phyloP scores from a whole-genome alignment of 2,329 filamentous ascomycete species.

The Cordyceps cateniannulata region DNA sequence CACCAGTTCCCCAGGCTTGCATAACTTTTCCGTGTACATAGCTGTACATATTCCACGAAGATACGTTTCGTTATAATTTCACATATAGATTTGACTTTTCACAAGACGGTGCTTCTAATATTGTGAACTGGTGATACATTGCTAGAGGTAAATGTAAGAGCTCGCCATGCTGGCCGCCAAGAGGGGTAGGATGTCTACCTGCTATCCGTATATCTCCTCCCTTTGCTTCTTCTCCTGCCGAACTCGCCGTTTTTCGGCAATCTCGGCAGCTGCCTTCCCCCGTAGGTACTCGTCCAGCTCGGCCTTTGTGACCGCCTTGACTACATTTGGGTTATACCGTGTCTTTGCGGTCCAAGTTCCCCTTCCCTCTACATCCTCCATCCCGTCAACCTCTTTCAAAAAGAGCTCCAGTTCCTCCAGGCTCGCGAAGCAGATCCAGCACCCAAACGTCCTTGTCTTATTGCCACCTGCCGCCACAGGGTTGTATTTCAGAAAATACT shows the following conservation, averaged over 20 bases:
- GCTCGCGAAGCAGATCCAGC: constrained; percentile 9
- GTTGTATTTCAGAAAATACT: constrained; percentile 3
- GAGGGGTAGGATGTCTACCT: too few species aligned
- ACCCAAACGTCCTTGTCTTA: background rate
- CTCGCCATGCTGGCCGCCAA: background rate
- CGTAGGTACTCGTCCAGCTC: constrained; percentile 7
- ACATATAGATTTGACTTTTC: background rate
- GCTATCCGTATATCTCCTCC: background rate
- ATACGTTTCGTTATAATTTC: background rate
- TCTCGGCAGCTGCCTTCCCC: background rate
- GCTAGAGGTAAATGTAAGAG: background rate
- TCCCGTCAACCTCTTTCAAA: background rate
- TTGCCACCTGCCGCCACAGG: constrained; percentile 4
- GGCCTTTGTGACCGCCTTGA: background rate
- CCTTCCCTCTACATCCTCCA: background rate
- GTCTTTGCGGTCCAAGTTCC: constrained; percentile 4
- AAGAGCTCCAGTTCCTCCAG: constrained; percentile 1
- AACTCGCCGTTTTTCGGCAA: constrained; percentile 2
- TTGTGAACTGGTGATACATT: background rate
- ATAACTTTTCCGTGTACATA: background rate
- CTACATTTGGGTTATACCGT: background rate
- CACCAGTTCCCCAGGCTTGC: background rate
- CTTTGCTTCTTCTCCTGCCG: constrained; percentile 4
- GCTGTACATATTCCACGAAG: background rate
- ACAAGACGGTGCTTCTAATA: background rate